These are phyloP conservation scores for Ganoderma meredithae DNA, from an alignment of 1,284 basidiomycete species.

Conservation along the genomic window DNA sequence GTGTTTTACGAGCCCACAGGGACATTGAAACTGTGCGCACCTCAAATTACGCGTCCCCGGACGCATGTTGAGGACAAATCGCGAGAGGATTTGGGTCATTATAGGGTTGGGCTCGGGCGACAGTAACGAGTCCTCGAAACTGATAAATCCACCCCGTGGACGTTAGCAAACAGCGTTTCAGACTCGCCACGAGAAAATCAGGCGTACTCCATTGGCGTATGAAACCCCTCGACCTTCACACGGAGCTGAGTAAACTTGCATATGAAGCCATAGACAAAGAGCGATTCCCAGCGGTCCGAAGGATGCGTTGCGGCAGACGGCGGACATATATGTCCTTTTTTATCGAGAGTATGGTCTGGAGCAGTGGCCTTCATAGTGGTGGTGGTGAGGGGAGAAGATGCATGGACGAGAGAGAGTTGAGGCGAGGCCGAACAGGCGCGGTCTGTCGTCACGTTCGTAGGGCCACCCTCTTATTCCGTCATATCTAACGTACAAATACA, in stretches of 20 bases:
- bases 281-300: conserved; percentile 82
- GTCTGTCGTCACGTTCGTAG: conserved; percentile 41
- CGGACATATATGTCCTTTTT: conserved; percentile 76
- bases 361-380: conserved; percentile 41
- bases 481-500: conserved; percentile 43
- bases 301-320: conserved; percentile 77
- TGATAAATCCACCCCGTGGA: conserved; percentile 38
- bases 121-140: conserved; percentile 80
- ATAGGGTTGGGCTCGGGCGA: conserved; percentile 72
- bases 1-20: conserved; percentile 37
- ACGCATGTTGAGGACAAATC: conserved; percentile 80
- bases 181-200: background rate
- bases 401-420: conserved; percentile 42
- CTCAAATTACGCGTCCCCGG: conserved; percentile 86
- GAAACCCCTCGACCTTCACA: conserved; percentile 76
- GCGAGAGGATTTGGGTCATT: conserved; percentile 71
- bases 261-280: conserved; percentile 85
- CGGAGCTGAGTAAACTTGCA: conserved; percentile 79
- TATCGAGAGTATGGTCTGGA: conserved; percentile 44
- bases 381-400: conserved; percentile 35
- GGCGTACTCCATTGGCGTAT: conserved; percentile 81
- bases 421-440: conserved; percentile 34
- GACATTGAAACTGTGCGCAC: conserved; percentile 54
- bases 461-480: conserved; percentile 42
- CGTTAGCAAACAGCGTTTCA: conserved; percentile 12